Conservation (phyloP, 176 grass and related monocot genomes). For the Triticum timopheevii region DNA sequence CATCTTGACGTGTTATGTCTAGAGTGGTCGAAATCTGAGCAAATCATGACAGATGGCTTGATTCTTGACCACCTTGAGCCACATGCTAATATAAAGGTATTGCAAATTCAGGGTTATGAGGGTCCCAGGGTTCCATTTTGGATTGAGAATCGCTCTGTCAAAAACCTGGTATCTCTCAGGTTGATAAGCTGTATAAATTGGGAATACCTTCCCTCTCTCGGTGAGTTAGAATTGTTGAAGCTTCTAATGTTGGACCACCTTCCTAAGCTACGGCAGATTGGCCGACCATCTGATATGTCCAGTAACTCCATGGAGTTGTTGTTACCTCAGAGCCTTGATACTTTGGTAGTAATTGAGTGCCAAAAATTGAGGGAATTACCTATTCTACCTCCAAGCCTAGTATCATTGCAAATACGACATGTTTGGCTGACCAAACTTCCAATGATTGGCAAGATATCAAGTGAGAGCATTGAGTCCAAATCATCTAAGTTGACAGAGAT, state of each 20-base stretch:
- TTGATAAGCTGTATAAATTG: background rate
- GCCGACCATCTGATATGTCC: background rate
- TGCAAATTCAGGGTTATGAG: background rate
- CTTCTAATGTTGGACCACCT: background rate
- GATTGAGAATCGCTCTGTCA: background rate
- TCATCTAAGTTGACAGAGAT: background rate
- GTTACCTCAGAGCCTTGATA: background rate
- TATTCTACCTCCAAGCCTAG: slow-evolving; percentile 2
- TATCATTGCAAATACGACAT: accelerated
- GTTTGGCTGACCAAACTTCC: slow-evolving; percentile 5
- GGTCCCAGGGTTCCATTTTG: background rate
- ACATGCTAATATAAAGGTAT: background rate
- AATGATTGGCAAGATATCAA: background rate
- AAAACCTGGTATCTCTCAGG: background rate
- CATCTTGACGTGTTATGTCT: background rate
- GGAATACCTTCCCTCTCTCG: background rate
- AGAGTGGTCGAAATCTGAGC: background rate
- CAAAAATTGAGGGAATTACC: background rate
- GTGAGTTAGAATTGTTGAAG: background rate
- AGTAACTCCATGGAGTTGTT: background rate
- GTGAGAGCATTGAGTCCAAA: background rate
- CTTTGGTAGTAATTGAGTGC: background rate
- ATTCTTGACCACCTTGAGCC: slow-evolving; percentile 1
- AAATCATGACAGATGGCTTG: background rate
- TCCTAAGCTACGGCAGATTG: background rate